Evolutionary conservation across 2,329 filamentous ascomycete genomes (phyloP).

Genomic region (Colletotrichum falcatum): DNA sequence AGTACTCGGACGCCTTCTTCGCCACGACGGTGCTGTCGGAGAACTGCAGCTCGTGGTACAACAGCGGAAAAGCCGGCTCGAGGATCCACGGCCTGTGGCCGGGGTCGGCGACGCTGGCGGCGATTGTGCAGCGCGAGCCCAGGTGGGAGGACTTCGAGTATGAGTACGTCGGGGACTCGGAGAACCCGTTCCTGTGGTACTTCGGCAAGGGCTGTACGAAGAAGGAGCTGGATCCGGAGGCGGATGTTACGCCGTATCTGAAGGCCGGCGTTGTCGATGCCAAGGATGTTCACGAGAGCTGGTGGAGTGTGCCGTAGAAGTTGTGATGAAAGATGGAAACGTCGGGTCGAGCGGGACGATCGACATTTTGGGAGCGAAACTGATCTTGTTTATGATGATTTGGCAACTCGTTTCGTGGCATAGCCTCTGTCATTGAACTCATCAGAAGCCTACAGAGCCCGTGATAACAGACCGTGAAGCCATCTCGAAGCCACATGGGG

Average conservation of each 20-base stretch:
- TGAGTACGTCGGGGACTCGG: slow-evolving; percentile 56
- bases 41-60: slow-evolving; percentile 79
- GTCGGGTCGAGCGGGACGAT: neutral
- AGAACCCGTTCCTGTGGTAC: slow-evolving; percentile 69
- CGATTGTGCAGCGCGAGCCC: slow-evolving; percentile 66
- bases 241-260: slow-evolving; percentile 74
- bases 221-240: slow-evolving; percentile 66
- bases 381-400: no score
- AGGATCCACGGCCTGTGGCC: slow-evolving; percentile 78
- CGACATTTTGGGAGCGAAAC: neutral
- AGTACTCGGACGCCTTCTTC: slow-evolving; percentile 69
- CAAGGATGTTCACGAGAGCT: slow-evolving; percentile 73
- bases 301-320: slow-evolving; percentile 65
- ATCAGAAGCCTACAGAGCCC: neutral
- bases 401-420: no score
- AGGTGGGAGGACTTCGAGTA: slow-evolving; percentile 69
- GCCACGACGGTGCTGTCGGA: slow-evolving; percentile 66
- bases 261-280: slow-evolving; percentile 69
- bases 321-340: neutral
- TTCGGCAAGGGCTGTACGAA: slow-evolving; percentile 76
- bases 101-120: slow-evolving; percentile 72
- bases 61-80: slow-evolving; percentile 71
- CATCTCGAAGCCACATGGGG: neutral
- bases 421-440: neutral
- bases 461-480: no score